phyloP scores from a whole-genome alignment of 306 rosid species.

The Citrullus mucosospermus region DNA sequence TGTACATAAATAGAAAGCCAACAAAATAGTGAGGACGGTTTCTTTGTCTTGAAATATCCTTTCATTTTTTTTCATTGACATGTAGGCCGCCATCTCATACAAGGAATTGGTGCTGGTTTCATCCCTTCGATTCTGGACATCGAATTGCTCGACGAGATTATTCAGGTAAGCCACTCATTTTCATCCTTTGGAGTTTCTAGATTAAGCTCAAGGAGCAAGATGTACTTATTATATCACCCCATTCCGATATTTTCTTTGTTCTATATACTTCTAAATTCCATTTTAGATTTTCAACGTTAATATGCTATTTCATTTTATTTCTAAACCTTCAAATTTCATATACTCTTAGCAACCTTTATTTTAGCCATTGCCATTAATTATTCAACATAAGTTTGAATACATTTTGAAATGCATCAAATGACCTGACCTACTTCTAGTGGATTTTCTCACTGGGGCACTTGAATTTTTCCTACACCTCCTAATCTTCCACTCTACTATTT shows the following conservation, averaged over 20 bases:
- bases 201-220: background rate
- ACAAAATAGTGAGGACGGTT: no score
- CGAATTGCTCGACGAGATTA: conserved; percentile 48
- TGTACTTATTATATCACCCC: background rate
- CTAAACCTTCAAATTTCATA: background rate
- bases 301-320: background rate
- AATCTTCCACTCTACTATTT: background rate
- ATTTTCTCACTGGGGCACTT: background rate
- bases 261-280: background rate
- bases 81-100: conserved; percentile 59
- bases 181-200: background rate
- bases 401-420: background rate
- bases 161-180: conserved; percentile 29
- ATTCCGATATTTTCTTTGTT: background rate
- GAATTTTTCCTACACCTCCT: background rate
- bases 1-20: no score
- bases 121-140: conserved; percentile 41
- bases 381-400: background rate
- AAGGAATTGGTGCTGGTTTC: conserved; percentile 64
- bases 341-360: background rate
- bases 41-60: no score
- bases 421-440: background rate
- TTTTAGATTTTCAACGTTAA: background rate
- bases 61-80: background rate
- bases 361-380: background rate